Evolutionary conservation across 345 rosid genomes (phyloP), one percentile per base, ranked within the genome.

Genomic region (Eucalyptus paniculata): DNA sequence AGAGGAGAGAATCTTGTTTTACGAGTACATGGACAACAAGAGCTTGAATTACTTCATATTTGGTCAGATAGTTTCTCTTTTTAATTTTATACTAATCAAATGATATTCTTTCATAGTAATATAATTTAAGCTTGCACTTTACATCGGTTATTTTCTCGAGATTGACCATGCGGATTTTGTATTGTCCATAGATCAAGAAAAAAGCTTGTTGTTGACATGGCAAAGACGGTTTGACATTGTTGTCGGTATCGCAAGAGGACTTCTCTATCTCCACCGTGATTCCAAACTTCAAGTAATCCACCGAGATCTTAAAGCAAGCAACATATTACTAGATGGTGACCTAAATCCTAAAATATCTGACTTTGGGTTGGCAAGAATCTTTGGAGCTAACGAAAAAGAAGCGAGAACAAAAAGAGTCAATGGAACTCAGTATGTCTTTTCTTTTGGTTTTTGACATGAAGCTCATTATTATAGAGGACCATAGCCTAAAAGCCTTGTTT

Each of bases 191-290:
- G 95, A 94, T 91, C 88, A 89, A 30, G 50, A 82, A 16, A 90
- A 92, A 45, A 40, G 90, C 9, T 30, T 51, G 12, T 0, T 87
- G 50, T 17, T 95, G 62, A 89, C 90, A 37, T 95, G 94, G 95
- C 47, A 12, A 23, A 86, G 69, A 14, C 90, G 94, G 24, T 92
- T 93, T 26, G 90, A 50, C 54, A 94, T 93, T 67, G 91, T 91
- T 53, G 90, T 90, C 85, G 96, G 95, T 24, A 92, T 93, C 8
- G 94, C 92, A n/a, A 92, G 92, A 90, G 96, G 95, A 45, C 93
- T 95, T 91, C 92, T 94, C 87, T 95, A 93, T 90, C 95, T 95
- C 42, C 95, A 93, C 77, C 92, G 92, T 80, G 93, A 94, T 88
- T 93, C 95, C 0, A 93, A 95, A 89, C 47, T 93, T 44, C 90